Base-by-base conservation (phyloP, 495 filamentous ascomycete species). In the Polyplosphaeria fusca region DNA sequence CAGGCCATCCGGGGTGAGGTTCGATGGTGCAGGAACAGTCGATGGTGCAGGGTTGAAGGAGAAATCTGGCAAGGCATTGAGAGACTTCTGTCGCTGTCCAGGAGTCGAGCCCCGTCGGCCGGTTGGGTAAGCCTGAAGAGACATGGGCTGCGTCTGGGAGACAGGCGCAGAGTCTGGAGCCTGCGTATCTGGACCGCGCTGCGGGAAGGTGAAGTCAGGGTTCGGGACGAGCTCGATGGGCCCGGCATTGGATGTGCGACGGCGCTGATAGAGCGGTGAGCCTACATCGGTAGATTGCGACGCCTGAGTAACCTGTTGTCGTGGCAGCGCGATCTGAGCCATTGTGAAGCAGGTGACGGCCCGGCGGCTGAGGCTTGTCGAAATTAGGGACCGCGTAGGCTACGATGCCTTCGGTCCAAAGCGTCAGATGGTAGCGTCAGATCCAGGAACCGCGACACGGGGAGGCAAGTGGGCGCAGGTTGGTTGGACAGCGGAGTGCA, bases 41-140 rank as follows among this genome's bases (percentile, higher is more conserved):
- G 61, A 13, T 53, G 24, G 61, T 14, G 65, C 43, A 30, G 69
- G 64, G 44, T 74, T 73, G 66, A 74, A 74, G 18, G 58, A 55
- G 60, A 74, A 74, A 47, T 66, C 66, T 20, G 71, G 71, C 46
- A 74, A 45, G 12, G 66, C 58, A 42, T 50, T 63, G 42, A 64
- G 55, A 18, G 68, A 68, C 48, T 63, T 63, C 32, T 62, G 63
- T 24, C 57, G 47, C 5, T 53, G 18, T 26, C 42, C 55, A 38
- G 55, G 55, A 41, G 52, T 27, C 5, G 62, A 65, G 25, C 62
- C 62, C 3, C 62, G 62, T 16, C 56, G 51, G 19, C 51, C 46
- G 12, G 57, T 55, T 11, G 62, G 62, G 40, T 57, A 52, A 4
- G 57, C 39, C 32, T 60, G 57, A 2, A 65, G 62, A 11, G 65